These are phyloP conservation scores for Ambispora gerdemannii DNA, from an alignment of 192 early-diverging fungal species.

Conservation along the genomic window DNA sequence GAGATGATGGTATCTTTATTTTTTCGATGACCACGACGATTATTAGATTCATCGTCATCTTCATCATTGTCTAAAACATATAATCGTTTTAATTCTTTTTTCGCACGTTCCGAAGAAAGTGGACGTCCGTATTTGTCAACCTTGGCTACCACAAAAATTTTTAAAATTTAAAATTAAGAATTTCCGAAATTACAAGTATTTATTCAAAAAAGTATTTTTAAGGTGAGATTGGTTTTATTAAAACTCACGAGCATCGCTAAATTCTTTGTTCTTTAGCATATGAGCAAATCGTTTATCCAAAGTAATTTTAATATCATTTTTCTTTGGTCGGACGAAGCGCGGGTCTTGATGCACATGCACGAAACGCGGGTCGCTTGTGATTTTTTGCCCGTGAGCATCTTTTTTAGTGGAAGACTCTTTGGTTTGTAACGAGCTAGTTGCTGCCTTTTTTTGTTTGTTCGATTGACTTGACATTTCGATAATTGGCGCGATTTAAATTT, in stretches of 20 bases:
- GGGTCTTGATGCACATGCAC: constrained; percentile 77
- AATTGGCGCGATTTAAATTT: too few species aligned
- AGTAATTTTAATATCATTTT: constrained; percentile 77
- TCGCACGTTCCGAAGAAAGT: constrained; percentile 41
- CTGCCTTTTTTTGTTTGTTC: too few species aligned
- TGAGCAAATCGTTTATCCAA: constrained; percentile 85
- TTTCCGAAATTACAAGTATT: too few species aligned
- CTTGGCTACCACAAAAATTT: constrained; percentile 43
- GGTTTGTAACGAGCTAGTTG: neutral
- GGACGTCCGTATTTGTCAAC: constrained; percentile 78
- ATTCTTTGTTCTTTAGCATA: constrained; percentile 73
- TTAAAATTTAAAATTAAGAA: too few species aligned
- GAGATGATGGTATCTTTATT: constrained; percentile 38
- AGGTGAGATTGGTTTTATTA: neutral
- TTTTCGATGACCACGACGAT: constrained; percentile 37
- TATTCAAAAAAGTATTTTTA: too few species aligned
- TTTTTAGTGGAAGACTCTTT: neutral
- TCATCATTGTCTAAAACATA: constrained; percentile 65
- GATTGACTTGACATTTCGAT: too few species aligned
- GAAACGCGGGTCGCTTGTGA: constrained; percentile 73
- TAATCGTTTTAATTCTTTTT: constrained; percentile 67
- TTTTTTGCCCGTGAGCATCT: neutral
- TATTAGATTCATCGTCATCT: constrained; percentile 32
- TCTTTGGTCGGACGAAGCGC: constrained; percentile 68
- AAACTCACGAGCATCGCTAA: constrained; percentile 51